Percentiles rank a stretch among this genome's conserved stretches.
Conservation (phyloP, 2,329 filamentous ascomycete species). For the Aureobasidium sp. region DNA sequence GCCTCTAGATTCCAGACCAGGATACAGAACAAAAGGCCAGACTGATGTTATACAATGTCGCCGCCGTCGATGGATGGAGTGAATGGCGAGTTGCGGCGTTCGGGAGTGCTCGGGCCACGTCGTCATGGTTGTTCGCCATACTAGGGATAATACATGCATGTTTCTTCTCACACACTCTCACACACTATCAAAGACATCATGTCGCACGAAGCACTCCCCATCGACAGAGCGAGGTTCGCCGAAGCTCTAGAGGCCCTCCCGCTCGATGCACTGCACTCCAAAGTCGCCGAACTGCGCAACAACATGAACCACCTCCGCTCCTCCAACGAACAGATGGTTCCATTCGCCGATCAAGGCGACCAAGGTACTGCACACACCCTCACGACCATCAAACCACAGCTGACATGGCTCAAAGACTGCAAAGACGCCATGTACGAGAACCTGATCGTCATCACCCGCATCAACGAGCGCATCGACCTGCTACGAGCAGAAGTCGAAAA, state of each 20-base stretch:
- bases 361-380: not conserved
- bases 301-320: constrained; percentile 65
- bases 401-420: constrained; percentile 50
- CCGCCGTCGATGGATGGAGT: constrained; percentile 11
- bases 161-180: not conserved
- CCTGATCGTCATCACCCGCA: constrained; percentile 54
- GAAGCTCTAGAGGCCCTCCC: constrained; percentile 61
- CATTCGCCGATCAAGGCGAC: constrained; percentile 60
- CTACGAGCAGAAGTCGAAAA: constrained; percentile 60
- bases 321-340: constrained; percentile 65
- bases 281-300: constrained; percentile 70
- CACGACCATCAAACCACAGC: not conserved
- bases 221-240: constrained; percentile 29
- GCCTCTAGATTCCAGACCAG: constrained; percentile 1
- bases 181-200: constrained; percentile 2
- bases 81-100: constrained; percentile 12
- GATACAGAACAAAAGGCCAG: not conserved
- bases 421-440: constrained; percentile 69
- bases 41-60: not conserved
- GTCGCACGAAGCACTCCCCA: constrained; percentile 23
- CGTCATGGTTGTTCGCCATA: constrained; percentile 18
- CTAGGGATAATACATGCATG: not conserved
- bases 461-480: constrained; percentile 58
- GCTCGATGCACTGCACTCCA: constrained; percentile 60
- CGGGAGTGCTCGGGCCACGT: constrained; percentile 24